Evolutionary conservation across 805 yeast genomes (phyloP).

Genomic region (Isabelozyma rhagii): DNA sequence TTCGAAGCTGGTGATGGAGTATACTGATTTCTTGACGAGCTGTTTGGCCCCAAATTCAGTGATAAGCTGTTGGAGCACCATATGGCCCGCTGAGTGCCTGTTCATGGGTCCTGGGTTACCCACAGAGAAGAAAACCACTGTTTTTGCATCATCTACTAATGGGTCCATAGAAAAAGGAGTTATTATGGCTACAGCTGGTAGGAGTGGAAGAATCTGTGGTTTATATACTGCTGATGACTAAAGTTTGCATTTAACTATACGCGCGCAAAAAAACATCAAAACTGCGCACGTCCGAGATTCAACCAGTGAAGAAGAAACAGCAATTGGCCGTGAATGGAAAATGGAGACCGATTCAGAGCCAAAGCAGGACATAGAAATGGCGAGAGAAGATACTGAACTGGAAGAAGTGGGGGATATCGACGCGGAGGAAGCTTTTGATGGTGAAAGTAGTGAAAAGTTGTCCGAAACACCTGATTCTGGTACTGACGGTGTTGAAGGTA

Average conservation of each 20-base stretch:
- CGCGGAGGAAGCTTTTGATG: neutral
- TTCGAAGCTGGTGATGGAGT: conserved; percentile 21
- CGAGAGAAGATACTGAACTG: neutral
- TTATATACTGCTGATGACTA: no score
- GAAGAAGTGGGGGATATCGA: neutral
- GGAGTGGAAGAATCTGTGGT: neutral
- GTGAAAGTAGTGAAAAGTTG: neutral
- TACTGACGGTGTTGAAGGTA: neutral
- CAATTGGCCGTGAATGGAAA: neutral
- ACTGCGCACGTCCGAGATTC: no score
- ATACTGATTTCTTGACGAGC: conserved; percentile 23
- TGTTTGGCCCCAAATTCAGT: conserved; percentile 25
- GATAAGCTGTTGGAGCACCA: conserved; percentile 23
- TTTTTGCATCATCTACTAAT: neutral
- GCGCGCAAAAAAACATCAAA: no score
- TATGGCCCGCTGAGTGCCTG: conserved; percentile 42
- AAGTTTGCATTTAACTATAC: no score
- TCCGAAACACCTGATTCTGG: no score
- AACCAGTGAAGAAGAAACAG: neutral
- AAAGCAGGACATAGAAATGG: neutral
- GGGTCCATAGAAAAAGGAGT: neutral
- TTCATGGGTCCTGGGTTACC: conserved; percentile 41
- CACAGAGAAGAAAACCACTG: conserved; percentile 21
- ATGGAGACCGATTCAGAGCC: neutral
- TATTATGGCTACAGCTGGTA: neutral